phyloP scores from a whole-genome alignment of 1,284 basidiomycete species.

The Melampsora americana region DNA sequence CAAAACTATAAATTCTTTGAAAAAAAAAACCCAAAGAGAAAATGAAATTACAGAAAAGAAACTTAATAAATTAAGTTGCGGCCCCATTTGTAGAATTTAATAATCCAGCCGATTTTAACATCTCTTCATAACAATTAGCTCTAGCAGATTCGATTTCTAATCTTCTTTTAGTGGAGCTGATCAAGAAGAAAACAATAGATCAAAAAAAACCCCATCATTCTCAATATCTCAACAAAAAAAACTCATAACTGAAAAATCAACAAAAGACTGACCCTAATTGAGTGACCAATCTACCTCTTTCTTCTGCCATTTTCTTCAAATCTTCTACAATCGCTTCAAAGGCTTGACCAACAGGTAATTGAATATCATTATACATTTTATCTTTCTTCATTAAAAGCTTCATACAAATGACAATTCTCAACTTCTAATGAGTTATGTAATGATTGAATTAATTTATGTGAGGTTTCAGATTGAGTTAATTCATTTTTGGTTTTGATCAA shows the following conservation, averaged over 20 bases:
- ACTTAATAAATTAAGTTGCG: too few relatives aligned
- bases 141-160: constrained; percentile 26
- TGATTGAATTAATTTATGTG: neutral
- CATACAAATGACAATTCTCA: constrained; percentile 36
- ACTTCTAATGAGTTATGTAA: constrained; percentile 4
- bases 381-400: constrained; percentile 42
- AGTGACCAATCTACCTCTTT: constrained; percentile 15
- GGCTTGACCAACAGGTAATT: constrained; percentile 18
- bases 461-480: neutral
- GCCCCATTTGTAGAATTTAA: too few relatives aligned
- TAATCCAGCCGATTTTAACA: constrained; percentile 14
- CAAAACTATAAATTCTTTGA: too few relatives aligned
- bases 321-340: constrained; percentile 17
- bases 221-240: constrained; percentile 15
- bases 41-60: too few relatives aligned
- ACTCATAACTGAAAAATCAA: neutral
- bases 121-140: constrained; percentile 17
- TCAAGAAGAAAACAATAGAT: too few relatives aligned
- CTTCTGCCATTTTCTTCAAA: constrained; percentile 12
- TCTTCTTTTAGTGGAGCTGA: constrained; percentile 23
- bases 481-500: too few relatives aligned
- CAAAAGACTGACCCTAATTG: constrained; percentile 22
- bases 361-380: constrained; percentile 41
- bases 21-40: too few relatives aligned
- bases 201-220: too few relatives aligned